These are phyloP conservation scores for Trypanosoma mega DNA, from an alignment of 208 protist species.

Conservation along the genomic window DNA sequence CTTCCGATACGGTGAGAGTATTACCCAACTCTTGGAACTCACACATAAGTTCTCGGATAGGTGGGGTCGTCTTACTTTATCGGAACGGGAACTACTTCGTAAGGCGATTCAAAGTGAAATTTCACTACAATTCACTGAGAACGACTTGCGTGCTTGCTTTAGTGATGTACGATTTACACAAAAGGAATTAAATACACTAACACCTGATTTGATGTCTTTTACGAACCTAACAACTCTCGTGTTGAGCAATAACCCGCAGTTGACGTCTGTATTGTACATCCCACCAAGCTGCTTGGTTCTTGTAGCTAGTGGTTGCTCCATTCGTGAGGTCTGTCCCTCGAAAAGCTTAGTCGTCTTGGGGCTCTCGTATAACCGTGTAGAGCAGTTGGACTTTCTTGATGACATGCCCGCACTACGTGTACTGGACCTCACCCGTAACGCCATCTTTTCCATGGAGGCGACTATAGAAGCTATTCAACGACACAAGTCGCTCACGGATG, in stretches of 20 bases:
- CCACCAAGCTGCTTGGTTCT: constrained; percentile 55
- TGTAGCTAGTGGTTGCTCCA: constrained; percentile 50
- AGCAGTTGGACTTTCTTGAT: constrained; percentile 38
- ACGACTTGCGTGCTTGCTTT: constrained; percentile 48
- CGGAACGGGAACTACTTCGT: constrained; percentile 45
- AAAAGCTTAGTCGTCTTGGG: constrained; percentile 43
- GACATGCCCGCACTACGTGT: constrained; percentile 55
- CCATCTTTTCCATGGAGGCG: constrained; percentile 38
- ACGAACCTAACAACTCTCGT: constrained; percentile 42
- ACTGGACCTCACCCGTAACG: constrained; percentile 71
- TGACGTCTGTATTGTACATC: constrained; percentile 47
- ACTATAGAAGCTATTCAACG: constrained; percentile 30
- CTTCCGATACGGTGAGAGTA: constrained; percentile 16
- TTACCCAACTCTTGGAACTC: constrained; percentile 9
- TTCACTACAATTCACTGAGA: constrained; percentile 28
- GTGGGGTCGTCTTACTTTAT: constrained; percentile 48
- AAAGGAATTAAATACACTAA: constrained; percentile 35
- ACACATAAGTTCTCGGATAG: constrained; percentile 23
- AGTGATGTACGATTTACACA: constrained; percentile 47
- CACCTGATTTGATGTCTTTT: constrained; percentile 45
- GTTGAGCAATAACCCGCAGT: constrained; percentile 49
- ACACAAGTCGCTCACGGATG: constrained; percentile 53
- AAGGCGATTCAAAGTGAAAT: constrained; percentile 42
- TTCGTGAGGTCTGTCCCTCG: constrained; percentile 19
- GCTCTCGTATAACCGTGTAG: constrained; percentile 63